Conservation (phyloP, 129 eudicot species). For the Smallanthus sonchifolius region DNA sequence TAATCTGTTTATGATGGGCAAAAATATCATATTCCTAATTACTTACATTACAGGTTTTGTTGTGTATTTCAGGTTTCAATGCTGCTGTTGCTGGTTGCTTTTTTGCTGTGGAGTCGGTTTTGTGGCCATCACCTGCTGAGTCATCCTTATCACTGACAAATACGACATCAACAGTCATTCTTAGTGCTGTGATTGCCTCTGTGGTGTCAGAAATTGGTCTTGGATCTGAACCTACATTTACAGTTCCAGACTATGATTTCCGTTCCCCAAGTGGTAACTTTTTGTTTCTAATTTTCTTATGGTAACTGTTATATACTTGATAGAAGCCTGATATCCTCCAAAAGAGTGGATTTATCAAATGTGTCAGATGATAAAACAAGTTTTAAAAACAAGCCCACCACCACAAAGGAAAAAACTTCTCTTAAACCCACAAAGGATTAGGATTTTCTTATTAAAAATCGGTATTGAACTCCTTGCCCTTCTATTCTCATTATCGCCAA, state of each 20-base stretch:
- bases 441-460: neutral
- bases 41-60: neutral
- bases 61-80: constrained; percentile 63
- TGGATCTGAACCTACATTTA: constrained; percentile 93
- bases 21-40: neutral
- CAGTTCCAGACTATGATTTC: constrained; percentile 78
- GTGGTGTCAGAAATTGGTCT: constrained; percentile 89
- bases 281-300: constrained; percentile 4
- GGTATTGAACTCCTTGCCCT: too few species aligned
- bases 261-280: constrained; percentile 83
- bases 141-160: constrained; percentile 78
- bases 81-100: constrained; percentile 99
- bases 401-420: neutral
- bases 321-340: neutral
- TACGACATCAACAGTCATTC: constrained; percentile 93
- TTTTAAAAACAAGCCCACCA: neutral
- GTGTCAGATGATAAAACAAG: neutral
- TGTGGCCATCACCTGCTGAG: constrained; percentile 89
- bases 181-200: constrained; percentile 94
- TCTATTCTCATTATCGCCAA: too few species aligned
- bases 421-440: neutral
- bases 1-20: too few species aligned
- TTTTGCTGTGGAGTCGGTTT: constrained; percentile 90
- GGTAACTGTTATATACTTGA: constrained; percentile 1
- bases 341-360: constrained; percentile 3